Base-by-base conservation (phyloP, 2,329 filamentous ascomycete genomes). In the Cladosporium halotolerans region DNA sequence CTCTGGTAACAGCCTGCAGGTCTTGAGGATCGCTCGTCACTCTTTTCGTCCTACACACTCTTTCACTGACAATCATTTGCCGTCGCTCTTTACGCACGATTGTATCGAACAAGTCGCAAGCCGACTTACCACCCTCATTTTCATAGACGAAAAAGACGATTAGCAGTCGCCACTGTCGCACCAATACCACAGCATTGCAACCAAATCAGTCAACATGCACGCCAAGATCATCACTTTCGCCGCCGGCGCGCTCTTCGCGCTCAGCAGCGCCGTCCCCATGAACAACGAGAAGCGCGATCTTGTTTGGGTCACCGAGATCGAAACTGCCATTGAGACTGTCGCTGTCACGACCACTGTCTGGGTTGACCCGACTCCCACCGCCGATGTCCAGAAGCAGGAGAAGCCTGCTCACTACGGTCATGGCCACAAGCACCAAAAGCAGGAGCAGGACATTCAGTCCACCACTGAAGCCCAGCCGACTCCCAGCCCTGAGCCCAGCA, bases 221-320 rank as follows among this genome's bases (percentile, higher is more conserved):
- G 52, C 64, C 62, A 66, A 63, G 57, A 63, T 45, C 52, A 45
- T 66, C 47, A 53, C 44, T 23, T 52, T 66, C 60, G 62, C 62
- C 58, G 54, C 61, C 49, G 60, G 62, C 63, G 63, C 64, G n/a
- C 56, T 66, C 32, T 43, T 67, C 46, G 56, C 61, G 36, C 41
- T 62, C 16, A 64, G 58, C 42, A 62, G 60, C 41, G 66, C 66
- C 32, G 61, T 68, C n/a, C 65, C 65, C 16, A 58, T 65, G 55
- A 60, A 60, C 56, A 54, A 54, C 41, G 55, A 66, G 58, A 71
- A 73, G 57, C 71, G 71, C 57, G 73, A 73, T 47, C 64, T 77
- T 36, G 74, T 77, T 51, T 78, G 72, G 68, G 70, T 76, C 57
- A 80, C 77, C 28, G 70, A 77, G 45, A 73, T 70, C 36, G 70